These are phyloP conservation scores for Trichothecium roseum DNA, from an alignment of 2,329 filamentous ascomycete genomes.

Conservation along the genomic window DNA sequence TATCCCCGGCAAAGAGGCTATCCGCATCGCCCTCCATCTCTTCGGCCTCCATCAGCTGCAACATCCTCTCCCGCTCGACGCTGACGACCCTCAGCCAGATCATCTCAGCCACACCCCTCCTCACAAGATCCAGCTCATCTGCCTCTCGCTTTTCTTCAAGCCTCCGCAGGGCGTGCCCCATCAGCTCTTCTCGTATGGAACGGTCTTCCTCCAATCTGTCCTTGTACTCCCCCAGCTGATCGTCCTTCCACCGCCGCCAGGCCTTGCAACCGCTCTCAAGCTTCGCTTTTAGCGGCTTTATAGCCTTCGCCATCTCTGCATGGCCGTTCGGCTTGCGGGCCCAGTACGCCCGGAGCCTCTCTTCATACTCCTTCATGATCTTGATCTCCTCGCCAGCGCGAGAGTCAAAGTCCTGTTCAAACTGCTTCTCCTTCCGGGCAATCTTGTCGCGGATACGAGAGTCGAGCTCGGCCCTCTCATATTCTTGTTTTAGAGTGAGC, in stretches of 20 bases:
- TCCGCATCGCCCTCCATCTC: slow-evolving; percentile 32
- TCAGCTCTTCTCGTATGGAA: slow-evolving; percentile 28
- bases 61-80: slow-evolving; percentile 30
- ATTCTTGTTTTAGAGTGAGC: slow-evolving; percentile 20
- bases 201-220: slow-evolving; percentile 26
- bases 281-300: slow-evolving; percentile 22
- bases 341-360: slow-evolving; percentile 28
- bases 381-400: slow-evolving; percentile 29
- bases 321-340: slow-evolving; percentile 20
- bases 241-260: slow-evolving; percentile 30
- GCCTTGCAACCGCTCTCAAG: slow-evolving; percentile 29
- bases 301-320: slow-evolving; percentile 17
- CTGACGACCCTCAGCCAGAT: slow-evolving; percentile 35
- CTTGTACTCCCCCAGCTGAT: slow-evolving; percentile 26
- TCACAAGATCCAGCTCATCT: slow-evolving; percentile 18
- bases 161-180: slow-evolving; percentile 25
- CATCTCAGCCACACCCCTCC: slow-evolving; percentile 29
- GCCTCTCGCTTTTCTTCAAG: slow-evolving; percentile 17
- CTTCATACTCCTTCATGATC: slow-evolving; percentile 33
- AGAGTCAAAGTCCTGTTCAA: slow-evolving; percentile 28
- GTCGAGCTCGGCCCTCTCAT: slow-evolving; percentile 19
- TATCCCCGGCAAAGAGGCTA: slow-evolving; percentile 16
- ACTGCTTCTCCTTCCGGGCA: slow-evolving; percentile 18
- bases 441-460: slow-evolving; percentile 17
- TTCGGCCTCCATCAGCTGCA: slow-evolving; percentile 28